Evolutionary conservation across 768 basidiomycete genomes (phyloP).

Genomic region (Saitozyma sp.): DNA sequence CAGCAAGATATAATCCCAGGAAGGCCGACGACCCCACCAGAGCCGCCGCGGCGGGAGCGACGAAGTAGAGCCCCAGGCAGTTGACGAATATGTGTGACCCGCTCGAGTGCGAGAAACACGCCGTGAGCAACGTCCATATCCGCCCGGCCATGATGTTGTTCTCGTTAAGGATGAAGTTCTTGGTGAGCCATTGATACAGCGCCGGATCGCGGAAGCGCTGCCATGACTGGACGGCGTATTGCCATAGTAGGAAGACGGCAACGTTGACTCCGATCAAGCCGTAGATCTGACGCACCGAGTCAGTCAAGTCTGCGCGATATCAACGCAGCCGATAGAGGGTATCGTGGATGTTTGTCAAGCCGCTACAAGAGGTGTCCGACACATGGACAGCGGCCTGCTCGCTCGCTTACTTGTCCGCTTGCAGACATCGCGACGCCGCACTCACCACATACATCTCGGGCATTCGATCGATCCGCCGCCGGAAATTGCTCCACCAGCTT

Average conservation of each 20-base stretch:
- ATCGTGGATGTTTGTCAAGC: neutral
- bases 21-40: constrained; percentile 47
- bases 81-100: constrained; percentile 49
- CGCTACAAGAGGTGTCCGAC: no score
- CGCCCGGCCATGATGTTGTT: constrained; percentile 47
- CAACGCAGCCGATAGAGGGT: neutral
- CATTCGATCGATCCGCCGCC: constrained; percentile 37
- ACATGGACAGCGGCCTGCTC: no score
- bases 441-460: constrained; percentile 38
- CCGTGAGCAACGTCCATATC: constrained; percentile 48
- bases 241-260: constrained; percentile 48
- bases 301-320: neutral
- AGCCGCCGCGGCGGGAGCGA: constrained; percentile 42
- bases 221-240: constrained; percentile 36
- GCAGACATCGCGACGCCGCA: no score
- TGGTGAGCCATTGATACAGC: constrained; percentile 40
- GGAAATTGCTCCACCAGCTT: constrained; percentile 25
- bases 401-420: no score
- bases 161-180: constrained; percentile 50
- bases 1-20: constrained; percentile 48
- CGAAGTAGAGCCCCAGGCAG: constrained; percentile 48
- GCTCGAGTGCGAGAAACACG: constrained; percentile 47
- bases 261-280: constrained; percentile 45
- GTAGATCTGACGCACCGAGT: constrained; percentile 11
- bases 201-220: constrained; percentile 47